Evolutionary conservation across 164 flowering plant species (phyloP).

Genomic region (Stephania yunnanensis): DNA sequence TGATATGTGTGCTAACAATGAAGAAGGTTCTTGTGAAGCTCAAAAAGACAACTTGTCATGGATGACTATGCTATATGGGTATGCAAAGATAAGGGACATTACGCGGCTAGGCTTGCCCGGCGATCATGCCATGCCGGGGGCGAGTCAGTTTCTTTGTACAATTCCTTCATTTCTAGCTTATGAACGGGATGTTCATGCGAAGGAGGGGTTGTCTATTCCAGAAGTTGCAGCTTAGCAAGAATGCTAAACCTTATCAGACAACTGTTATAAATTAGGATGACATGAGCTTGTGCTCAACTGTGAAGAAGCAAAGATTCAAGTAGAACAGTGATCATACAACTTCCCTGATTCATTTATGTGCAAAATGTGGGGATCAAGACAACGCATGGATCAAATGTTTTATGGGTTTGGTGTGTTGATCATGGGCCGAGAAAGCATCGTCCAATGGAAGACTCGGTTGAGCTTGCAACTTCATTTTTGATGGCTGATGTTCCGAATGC

Average conservation of each 20-base stretch:
- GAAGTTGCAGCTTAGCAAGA: slow-evolving; percentile 39
- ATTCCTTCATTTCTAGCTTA: slow-evolving; percentile 64
- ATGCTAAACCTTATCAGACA: slow-evolving; percentile 47
- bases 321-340: too few relatives aligned
- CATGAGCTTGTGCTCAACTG: too few relatives aligned
- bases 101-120: slow-evolving; percentile 33
- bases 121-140: slow-evolving; percentile 40
- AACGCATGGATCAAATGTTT: slow-evolving; percentile 45
- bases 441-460: too few relatives aligned
- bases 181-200: slow-evolving; percentile 56
- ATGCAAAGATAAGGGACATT: slow-evolving; percentile 48
- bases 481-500: too few relatives aligned
- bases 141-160: slow-evolving; percentile 61
- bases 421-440: too few relatives aligned
- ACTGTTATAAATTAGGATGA: slow-evolving; percentile 48
- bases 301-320: too few relatives aligned
- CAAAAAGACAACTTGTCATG: slow-evolving; percentile 50
- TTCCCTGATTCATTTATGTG: slow-evolving; percentile 69
- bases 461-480: too few relatives aligned
- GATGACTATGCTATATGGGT: slow-evolving; percentile 68
- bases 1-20: slow-evolving; percentile 67
- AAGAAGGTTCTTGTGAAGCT: slow-evolving; percentile 47
- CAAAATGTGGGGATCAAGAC: slow-evolving; percentile 66
- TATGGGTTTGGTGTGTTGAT: slow-evolving; percentile 16
- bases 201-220: slow-evolving; percentile 55